These are phyloP conservation scores for Pyronema domesticum DNA, from an alignment of 495 filamentous ascomycete genomes.

Conservation along the genomic window DNA sequence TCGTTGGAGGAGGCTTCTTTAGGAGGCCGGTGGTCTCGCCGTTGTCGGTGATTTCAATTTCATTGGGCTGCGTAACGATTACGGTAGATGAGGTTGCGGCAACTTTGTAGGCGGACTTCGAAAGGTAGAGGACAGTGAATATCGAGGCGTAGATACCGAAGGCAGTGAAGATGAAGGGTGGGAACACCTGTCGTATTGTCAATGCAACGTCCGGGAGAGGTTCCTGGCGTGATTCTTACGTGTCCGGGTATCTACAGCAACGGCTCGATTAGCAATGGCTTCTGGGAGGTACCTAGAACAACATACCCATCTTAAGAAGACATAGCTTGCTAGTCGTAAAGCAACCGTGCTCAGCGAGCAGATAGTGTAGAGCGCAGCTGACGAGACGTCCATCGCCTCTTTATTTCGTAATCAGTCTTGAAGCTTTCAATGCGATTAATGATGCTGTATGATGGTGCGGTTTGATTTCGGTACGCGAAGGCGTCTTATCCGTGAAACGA, in stretches of 20 bases:
- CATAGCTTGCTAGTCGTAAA: slow-evolving; percentile 43
- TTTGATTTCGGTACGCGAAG: neutral
- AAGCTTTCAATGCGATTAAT: neutral
- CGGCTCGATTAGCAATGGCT: neutral
- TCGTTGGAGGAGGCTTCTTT: slow-evolving; percentile 29
- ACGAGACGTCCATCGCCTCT: slow-evolving; percentile 15
- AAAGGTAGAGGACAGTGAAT: slow-evolving; percentile 40
- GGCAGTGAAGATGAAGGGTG: slow-evolving; percentile 48
- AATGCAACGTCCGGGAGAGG: slow-evolving; percentile 3
- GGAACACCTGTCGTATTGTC: slow-evolving; percentile 31
- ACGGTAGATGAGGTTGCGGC: slow-evolving; percentile 43
- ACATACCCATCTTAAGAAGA: slow-evolving; percentile 80
- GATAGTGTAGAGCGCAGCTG: slow-evolving; percentile 17
- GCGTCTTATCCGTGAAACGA: neutral
- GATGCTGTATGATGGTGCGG: neutral
- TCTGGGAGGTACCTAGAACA: neutral
- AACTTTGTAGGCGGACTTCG: slow-evolving; percentile 40
- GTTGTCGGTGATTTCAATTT: slow-evolving; percentile 16
- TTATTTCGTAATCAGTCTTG: neutral
- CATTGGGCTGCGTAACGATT: slow-evolving; percentile 34
- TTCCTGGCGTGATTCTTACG: slow-evolving; percentile 20
- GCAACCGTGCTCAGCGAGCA: slow-evolving; percentile 39
- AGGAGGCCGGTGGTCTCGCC: slow-evolving; percentile 11
- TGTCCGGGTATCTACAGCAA: slow-evolving; percentile 41
- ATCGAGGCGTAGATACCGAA: slow-evolving; percentile 56